Evolutionary conservation across 2,329 filamentous ascomycete genomes (phyloP), one percentile per base, ranked within the genome.

Genomic region (Rutstroemia sp.): DNA sequence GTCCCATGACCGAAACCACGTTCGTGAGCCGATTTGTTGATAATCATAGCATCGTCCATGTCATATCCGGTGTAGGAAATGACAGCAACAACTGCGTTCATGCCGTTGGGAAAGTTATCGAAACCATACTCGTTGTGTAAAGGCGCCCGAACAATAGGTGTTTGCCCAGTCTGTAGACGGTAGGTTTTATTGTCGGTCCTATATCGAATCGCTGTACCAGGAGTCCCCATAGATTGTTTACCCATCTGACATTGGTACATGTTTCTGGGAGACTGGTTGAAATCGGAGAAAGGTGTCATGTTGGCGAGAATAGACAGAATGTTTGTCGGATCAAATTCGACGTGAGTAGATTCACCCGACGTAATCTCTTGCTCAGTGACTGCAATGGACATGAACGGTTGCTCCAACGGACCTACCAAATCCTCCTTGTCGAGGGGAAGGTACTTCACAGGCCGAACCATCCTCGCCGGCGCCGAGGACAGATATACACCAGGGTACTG

Each of bases 231-330:
- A 0, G 92, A 92, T 76, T 99, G 94, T 72, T 99, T 99, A 75
- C 90, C 91, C 94, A 97, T 97, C 78, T 97, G 94, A 75, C 92
- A 96, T 71, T 95, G 90, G 71, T 97, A 99, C 92, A 97, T 97
- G 74, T 99, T 99, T 80, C 94, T 81, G 1, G 94, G 94, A 14
- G 92, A 96, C 73, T 99, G 94, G 74, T 99, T 99, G 75, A 96
- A 96, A 71, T 99, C 90, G 48, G 92, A 96, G 74, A 99, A 99
- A 3, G 94, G 94, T 0, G 94, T 99, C 87, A 96, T 95, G 74
- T 97, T 97, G 67, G 94, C 94, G 52, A 99, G 80, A 62, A 99
- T 97, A 7, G 92, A 97, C 25, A 99, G 82, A 63, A 99, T 97
- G 73, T 97, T 94, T 34, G 94, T 99, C 1, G 94, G 92, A 57